Base-by-base conservation (phyloP, 192 early-diverging fungal genomes). In the Hyaloraphidium curvatum region DNA sequence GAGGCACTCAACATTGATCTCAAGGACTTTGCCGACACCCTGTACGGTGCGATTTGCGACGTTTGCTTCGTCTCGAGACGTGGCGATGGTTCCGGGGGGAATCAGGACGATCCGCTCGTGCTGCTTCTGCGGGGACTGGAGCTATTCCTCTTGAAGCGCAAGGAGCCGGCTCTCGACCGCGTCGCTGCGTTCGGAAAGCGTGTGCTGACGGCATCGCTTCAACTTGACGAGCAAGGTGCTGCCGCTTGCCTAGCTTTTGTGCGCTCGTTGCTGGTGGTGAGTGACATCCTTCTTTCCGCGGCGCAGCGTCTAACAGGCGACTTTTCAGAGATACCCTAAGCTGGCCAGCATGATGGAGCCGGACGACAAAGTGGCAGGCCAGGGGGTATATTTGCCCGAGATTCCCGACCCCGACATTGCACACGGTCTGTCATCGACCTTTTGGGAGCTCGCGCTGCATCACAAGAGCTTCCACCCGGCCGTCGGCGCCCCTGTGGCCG, bases 1-100 rank as follows among this genome's bases (percentile, higher is more conserved):
- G 88, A 92, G 64, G 83, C 84, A 2, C 65, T 97, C 17, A 91
- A 88, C 59, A 75, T 93, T 35, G 94, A 97, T 59, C 62, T 94
- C 26, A 79, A 82, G 62, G 90, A 90, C 35, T 97, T 97, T 56
- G 89, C 87, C 69, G 74, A 64, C 33, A 73, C 83, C 52, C 70
- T 94, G 54, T 97, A 94, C 68, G 70, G 67, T 13, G n/a, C 69
- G 86, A 27, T 54, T 97, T 21, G 70, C 83, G 31, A 73, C 81
- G 14, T 61, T 87, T 23, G 71, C 81, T 1, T 59, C 77, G 54
- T 70, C 78, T 41, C 67, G 85, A 40, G 71, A 73, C 41, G 57
- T 67, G 48, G 31, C 63, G 13, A 28, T 57, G 43, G 7, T 55
- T 56, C 39, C 43, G 65, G 56, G 43, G 60, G 58, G 31, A 62